Evolutionary conservation across 2,329 filamentous ascomycete species (phyloP).

Genomic region (Aspergillus ustus): DNA sequence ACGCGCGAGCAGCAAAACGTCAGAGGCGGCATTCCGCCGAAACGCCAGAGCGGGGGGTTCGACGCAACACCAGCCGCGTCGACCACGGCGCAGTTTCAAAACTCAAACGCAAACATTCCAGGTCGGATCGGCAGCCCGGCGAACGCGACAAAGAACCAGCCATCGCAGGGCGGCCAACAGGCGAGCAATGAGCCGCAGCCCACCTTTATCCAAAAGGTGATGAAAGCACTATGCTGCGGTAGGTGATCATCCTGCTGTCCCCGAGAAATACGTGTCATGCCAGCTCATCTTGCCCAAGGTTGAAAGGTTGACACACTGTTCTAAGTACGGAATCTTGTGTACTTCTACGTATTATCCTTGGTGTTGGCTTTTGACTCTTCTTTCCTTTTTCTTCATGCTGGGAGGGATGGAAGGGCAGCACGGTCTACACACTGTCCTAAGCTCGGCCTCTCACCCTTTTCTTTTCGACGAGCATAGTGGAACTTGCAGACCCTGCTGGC

Average conservation of each 20-base stretch:
- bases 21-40: conserved; percentile 72
- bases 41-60: conserved; percentile 69
- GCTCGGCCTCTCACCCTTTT: conserved; percentile 8
- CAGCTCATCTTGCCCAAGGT: conserved; percentile 38
- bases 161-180: conserved; percentile 57
- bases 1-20: conserved; percentile 74
- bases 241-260: conserved; percentile 37
- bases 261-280: conserved; percentile 11
- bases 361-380: conserved; percentile 25
- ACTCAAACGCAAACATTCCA: conserved; percentile 86
- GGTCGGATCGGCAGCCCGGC: conserved; percentile 60
- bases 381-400: conserved; percentile 25
- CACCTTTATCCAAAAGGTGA: conserved; percentile 86
- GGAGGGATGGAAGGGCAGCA: conserved; percentile 26
- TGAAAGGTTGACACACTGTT: conserved; percentile 31
- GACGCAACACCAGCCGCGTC: conserved; percentile 87
- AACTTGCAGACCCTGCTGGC: conserved; percentile 24
- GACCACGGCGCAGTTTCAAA: conserved; percentile 95
- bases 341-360: conserved; percentile 28
- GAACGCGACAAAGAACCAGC: conserved; percentile 64
- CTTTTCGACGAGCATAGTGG: conserved; percentile 21
- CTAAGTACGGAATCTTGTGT: conserved; percentile 23
- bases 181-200: conserved; percentile 71
- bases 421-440: conserved; percentile 26
- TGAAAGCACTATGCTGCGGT: conserved; percentile 92